Percentiles rank a stretch among this genome's conserved stretches.
These are phyloP conservation scores for Fusarium haematococcum DNA, from an alignment of 2,329 filamentous ascomycete species.

Conservation along the genomic window DNA sequence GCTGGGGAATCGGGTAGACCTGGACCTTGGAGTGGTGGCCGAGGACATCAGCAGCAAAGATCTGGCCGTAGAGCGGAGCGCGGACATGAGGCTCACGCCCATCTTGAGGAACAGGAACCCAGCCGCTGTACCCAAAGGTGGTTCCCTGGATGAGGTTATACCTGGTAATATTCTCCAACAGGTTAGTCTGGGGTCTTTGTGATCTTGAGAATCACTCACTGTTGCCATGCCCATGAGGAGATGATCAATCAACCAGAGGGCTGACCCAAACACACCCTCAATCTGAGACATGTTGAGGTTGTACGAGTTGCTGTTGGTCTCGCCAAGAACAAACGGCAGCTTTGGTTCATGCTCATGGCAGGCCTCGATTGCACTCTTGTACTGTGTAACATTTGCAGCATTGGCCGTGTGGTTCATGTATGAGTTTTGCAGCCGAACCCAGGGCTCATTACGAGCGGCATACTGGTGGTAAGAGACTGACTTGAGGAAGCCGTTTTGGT, in stretches of 20 bases:
- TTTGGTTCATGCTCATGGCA: not conserved
- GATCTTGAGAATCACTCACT: not conserved
- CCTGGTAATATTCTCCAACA: not conserved
- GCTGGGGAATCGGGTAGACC: not conserved
- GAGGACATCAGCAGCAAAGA: not conserved
- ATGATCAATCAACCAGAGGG: conserved; percentile 1
- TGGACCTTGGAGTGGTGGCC: not conserved
- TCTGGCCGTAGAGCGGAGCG: not conserved
- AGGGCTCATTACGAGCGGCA: not conserved
- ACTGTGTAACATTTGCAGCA: not conserved
- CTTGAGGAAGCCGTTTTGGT: not conserved
- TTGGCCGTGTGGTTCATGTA: conserved; percentile 1
- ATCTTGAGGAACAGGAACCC: not conserved
- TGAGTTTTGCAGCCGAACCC: not conserved
- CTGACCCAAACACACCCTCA: not conserved
- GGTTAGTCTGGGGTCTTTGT: not conserved
- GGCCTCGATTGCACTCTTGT: not conserved
- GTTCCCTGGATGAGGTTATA: not conserved
- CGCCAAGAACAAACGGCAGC: not conserved
- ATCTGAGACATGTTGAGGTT: conserved; percentile 5
- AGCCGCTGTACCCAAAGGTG: not conserved
- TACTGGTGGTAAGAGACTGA: not conserved
- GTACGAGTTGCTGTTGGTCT: not conserved
- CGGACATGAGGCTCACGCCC: not conserved
- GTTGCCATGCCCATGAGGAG: not conserved